Conservation (phyloP, 768 basidiomycete genomes). For the Trametes meyenii region DNA sequence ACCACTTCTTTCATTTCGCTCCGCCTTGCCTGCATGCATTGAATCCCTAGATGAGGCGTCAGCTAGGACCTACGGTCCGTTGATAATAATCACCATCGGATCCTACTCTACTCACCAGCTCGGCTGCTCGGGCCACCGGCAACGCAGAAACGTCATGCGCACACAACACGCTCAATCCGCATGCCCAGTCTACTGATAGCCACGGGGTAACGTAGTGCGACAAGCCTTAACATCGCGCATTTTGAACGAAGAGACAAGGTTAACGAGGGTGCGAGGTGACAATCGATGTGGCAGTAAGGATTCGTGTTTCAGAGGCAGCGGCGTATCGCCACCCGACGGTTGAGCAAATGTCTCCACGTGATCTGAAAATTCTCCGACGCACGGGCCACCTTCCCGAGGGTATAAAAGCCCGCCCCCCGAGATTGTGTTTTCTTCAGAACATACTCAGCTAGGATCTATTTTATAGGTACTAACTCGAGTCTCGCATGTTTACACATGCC, state of each 20-base stretch:
- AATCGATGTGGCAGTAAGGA: background rate
- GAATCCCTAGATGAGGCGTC: no score
- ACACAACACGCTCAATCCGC: no score
- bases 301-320: background rate
- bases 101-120: no score
- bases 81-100: no score
- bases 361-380: constrained; percentile 6
- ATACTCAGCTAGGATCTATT: constrained; percentile 43
- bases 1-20: background rate
- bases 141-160: no score
- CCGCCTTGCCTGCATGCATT: background rate
- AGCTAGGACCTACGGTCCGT: no score
- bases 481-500: constrained; percentile 49
- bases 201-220: no score
- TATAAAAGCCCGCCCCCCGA: constrained; percentile 21
- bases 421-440: constrained; percentile 39
- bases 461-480: constrained; percentile 45
- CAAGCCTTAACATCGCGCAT: no score
- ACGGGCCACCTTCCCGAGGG: constrained; percentile 16
- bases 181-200: no score
- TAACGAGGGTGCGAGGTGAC: no score
- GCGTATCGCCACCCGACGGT: background rate
- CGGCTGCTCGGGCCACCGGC: no score
- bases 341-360: constrained; percentile 4
- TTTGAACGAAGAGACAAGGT: no score